phyloP scores from a whole-genome alignment of 2,329 filamentous ascomycete genomes.

The Phialophora verrucosa region DNA sequence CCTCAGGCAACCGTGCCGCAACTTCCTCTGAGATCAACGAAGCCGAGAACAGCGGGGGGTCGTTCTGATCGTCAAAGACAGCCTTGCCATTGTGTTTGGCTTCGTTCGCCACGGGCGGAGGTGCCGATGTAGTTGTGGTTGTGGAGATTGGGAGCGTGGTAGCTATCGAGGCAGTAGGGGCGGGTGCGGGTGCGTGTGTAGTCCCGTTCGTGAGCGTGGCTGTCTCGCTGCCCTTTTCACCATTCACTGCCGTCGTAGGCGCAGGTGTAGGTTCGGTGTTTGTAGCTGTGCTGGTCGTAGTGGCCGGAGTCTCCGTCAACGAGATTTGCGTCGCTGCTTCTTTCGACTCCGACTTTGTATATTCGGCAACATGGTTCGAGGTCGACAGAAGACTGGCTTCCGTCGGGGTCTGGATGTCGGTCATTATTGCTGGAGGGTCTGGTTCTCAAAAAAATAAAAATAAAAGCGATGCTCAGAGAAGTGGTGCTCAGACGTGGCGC shows the following conservation, averaged over 20 bases:
- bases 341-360: conserved; percentile 12
- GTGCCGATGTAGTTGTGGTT: conserved; percentile 3
- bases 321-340: conserved; percentile 23
- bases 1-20: conserved; percentile 72
- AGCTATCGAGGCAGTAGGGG: conserved; percentile 8
- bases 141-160: conserved; percentile 5
- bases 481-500: background rate
- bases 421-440: conserved; percentile 20
- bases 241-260: conserved; percentile 15
- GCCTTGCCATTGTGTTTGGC: conserved; percentile 3
- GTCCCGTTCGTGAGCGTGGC: conserved; percentile 17
- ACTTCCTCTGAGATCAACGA: conserved; percentile 80
- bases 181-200: conserved; percentile 5
- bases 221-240: background rate
- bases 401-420: conserved; percentile 34
- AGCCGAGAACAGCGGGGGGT: conserved; percentile 73
- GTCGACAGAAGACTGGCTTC: conserved; percentile 30
- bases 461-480: background rate
- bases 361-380: conserved; percentile 17
- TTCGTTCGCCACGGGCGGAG: background rate
- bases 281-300: conserved; percentile 17
- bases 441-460: background rate
- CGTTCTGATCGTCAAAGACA: conserved; percentile 41
- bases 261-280: conserved; percentile 7
- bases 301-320: background rate